Evolutionary conservation across 768 basidiomycete genomes (phyloP), one percentile per base, ranked within the genome.

Genomic region (Termitomyces sp.): DNA sequence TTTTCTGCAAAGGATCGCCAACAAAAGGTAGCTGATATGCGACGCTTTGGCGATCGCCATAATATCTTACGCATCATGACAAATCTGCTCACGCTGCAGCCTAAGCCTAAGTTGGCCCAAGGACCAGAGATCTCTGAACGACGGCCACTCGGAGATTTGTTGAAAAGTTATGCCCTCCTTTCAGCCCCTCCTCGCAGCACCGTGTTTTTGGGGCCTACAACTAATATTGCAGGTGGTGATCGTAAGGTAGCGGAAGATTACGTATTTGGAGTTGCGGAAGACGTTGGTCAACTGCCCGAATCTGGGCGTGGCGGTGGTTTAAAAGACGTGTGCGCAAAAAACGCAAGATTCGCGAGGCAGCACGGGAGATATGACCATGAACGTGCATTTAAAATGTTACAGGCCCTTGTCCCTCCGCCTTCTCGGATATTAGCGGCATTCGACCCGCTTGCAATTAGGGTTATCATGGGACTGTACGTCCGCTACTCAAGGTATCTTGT

Each of bases 51-150:
- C 53, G 79, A 80, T 43, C 78, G 77, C 10, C 77, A 81, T 52
- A 82, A 83, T 62, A 85, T 88, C 32, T 66, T 86, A n/a, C 82
- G 86, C 14, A 82, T 88, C 59, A 88, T 90, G 88, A 89, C 88
- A 4, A 89, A 88, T 64, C 72, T 91, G 1, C 75, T 90, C 56
- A 83, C 85, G 0, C 77, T 84, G 56, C 61, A 63, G 36, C 80
- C 84, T 13, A 81, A 79, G 57, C 76, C 78, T 40, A 74, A 72
- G 59, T 67, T 69, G 44, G 65, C 72, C 12, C 70, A 73, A 48
- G 75, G 74, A 6, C 71, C 75, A 1, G 75, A 80, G 13, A 57
- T 49, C 6, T 61, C 44, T 13, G 65, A 70, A 54, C 70, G 76
- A 7, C 73, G 75, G 53, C 70, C 69, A 18, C 64, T 68, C n/a